Base-by-base conservation (phyloP, 2,329 filamentous ascomycete genomes). In the Fusarium abutilonis region DNA sequence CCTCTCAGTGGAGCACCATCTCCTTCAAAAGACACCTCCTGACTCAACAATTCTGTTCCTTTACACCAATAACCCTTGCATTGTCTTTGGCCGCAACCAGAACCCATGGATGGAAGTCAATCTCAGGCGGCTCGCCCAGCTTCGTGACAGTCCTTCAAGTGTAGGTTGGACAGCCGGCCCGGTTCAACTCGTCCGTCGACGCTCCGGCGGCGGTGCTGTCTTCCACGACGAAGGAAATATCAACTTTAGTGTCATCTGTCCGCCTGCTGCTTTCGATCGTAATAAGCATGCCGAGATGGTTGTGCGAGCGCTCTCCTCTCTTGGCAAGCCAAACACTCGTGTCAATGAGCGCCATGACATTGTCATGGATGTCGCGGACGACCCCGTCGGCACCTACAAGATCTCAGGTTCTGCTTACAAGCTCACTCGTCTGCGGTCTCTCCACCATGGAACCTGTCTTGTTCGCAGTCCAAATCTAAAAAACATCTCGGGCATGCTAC, bases 71-170 rank as follows among this genome's bases (percentile, higher is more conserved):
- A 78, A 86, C 34, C 93, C 94, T 1, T 93, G 91, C 74, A 84
- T 99, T 57, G 89, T 99, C 73, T 89, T 99, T 67, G 95, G 95
- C 39, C 88, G 95, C 58, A 99, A 99, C 75, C 95, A 99, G 79
- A 99, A 99, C 75, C 95, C 95, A 50, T 99, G 94, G 95, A 83
- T 92, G 9, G 95, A 99, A 79, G 88, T 92, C 60, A 91, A 96
- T 73, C 82, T 97, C 9, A 78, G 78, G 35, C 80, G 86, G 1
- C 79, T 96, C 3, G 70, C 69, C 3, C 64, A 62, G 47, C 67
- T 68, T 45, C 53, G 62, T 8, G 42, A 60, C n/a, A 46, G 47
- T 9, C 67, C 66, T 9, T 56, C 67, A 14, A 67, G 58, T 38
- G 41, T 68, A 59, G 61, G 62, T 1, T 72, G 67, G 73, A 70